A percentile compares a stretch with the other conserved stretches of the same genome.
phyloP scores from a whole-genome alignment of 148 eudicot genomes.

The Spergularia bocconei region DNA sequence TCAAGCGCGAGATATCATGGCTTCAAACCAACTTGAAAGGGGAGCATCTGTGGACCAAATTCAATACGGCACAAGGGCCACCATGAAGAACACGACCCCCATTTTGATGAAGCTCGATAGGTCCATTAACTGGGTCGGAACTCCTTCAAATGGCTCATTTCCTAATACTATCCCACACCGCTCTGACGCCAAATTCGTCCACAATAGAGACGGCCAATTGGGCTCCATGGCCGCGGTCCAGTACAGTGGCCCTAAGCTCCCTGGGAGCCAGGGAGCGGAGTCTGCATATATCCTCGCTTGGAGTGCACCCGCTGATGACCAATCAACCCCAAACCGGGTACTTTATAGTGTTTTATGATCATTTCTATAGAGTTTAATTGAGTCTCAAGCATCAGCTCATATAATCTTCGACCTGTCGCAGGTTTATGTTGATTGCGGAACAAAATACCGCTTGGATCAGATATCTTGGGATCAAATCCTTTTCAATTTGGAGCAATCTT shows the following conservation, averaged over 20 bases:
- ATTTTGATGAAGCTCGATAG: background rate
- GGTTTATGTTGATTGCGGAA: slow-evolving; percentile 4
- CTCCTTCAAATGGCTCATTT: background rate
- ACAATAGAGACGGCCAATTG: background rate
- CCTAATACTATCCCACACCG: background rate
- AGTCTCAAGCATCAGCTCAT: too few relatives aligned
- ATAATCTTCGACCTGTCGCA: background rate
- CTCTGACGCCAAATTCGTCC: background rate
- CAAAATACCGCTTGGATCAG: background rate
- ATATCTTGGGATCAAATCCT: background rate
- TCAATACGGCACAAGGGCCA: background rate
- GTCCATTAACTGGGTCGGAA: background rate
- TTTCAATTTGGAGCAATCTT: background rate
- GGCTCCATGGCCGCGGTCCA: background rate
- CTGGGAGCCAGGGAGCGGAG: background rate
- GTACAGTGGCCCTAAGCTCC: background rate
- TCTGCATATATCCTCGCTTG: background rate
- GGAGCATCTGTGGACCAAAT: background rate
- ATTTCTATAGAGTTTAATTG: background rate
- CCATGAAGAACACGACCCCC: background rate
- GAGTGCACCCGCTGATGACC: background rate
- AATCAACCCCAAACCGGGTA: background rate
- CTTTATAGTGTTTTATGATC: background rate
- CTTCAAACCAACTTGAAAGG: background rate
- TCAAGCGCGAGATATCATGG: background rate